Evolutionary conservation across 441 rosid species (phyloP), one percentile per base, ranked within the genome.

Genomic region (Populus hybrid): DNA sequence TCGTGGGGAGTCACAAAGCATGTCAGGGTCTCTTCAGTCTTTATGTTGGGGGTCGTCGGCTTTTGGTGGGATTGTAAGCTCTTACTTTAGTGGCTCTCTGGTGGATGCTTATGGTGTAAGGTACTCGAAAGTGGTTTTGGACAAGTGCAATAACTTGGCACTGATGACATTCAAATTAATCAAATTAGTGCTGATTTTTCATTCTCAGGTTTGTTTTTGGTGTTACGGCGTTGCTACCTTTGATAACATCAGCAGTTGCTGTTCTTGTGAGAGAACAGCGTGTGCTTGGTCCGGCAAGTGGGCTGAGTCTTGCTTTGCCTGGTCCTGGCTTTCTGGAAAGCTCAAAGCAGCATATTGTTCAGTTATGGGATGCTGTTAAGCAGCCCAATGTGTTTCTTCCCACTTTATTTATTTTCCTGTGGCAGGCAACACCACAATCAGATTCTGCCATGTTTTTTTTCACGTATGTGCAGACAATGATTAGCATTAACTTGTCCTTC

Each of bases 21-120:
- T 94, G 84, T 91, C 97, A 1, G 97, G 99, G 72, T 93, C 98
- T 46, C 91, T 96, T 73, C 98, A 93, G 86, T 96, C 98, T 7
- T 86, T 94, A 74, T 94, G 99, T 82, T 94, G 98, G 98, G 99
- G 99, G 82, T 94, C 96, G 24, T 96, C 98, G 61, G 99, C 98
- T 50, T 94, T 96, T 86, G 99, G 98, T 83, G 98, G 98, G 76
- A 90, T 96, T 73, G 97, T 94, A 79, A 94, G 98, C 86, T 90
- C 98, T 32, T 92, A 94, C 87, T 96, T 96, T 73, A 94, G 98
- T 72, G 99, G 98, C 76, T 96, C 98, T 34, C 81, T 96, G 68
- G 99, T 96, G 76, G 95, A 92, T 35, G 81, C 91, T 64, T 91
- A 93, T 84, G 99, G 99, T 82, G 98, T 96, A 69, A 91, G 98